Percentiles rank a stretch among this genome's conserved stretches.
Conservation (phyloP, 2,329 filamentous ascomycete genomes). For the Xylaria hypoxylon region DNA sequence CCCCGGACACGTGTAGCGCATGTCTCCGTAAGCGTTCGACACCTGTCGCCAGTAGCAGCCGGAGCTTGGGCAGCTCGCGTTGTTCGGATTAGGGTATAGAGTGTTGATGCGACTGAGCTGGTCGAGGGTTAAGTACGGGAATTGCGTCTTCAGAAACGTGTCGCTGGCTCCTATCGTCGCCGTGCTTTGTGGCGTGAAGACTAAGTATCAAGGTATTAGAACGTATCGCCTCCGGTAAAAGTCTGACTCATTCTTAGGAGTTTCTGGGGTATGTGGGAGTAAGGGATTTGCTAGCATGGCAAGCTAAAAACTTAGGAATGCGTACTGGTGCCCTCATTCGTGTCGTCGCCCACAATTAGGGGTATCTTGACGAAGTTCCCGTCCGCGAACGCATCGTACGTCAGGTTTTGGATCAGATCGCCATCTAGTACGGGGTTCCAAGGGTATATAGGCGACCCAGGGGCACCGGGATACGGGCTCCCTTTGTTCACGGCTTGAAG, state of each 20-base stretch:
- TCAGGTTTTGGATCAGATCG: conserved; percentile 62
- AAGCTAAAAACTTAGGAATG: not conserved
- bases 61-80: conserved; percentile 58
- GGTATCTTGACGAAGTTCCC: conserved; percentile 67
- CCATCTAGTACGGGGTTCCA: conserved; percentile 68
- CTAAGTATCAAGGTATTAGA: not conserved
- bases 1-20: conserved; percentile 73
- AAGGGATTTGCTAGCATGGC: not conserved
- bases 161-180: conserved; percentile 61
- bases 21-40: conserved; percentile 70
- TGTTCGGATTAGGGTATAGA: conserved; percentile 65
- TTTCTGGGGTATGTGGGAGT: too few species aligned
- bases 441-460: conserved; percentile 59
- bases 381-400: conserved; percentile 60
- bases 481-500: conserved; percentile 58
- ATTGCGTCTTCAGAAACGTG: conserved; percentile 68
- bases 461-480: conserved; percentile 54
- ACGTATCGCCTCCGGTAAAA: not conserved
- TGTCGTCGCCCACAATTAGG: conserved; percentile 66
- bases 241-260: not conserved
- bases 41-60: conserved; percentile 70
- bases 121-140: conserved; percentile 62
- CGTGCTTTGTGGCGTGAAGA: conserved; percentile 65
- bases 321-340: conserved; percentile 70
- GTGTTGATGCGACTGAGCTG: conserved; percentile 65